A percentile compares a stretch with the other conserved stretches of the same genome.
Conservation (phyloP, 768 basidiomycete genomes). For the Leccinum longicurvipes region DNA sequence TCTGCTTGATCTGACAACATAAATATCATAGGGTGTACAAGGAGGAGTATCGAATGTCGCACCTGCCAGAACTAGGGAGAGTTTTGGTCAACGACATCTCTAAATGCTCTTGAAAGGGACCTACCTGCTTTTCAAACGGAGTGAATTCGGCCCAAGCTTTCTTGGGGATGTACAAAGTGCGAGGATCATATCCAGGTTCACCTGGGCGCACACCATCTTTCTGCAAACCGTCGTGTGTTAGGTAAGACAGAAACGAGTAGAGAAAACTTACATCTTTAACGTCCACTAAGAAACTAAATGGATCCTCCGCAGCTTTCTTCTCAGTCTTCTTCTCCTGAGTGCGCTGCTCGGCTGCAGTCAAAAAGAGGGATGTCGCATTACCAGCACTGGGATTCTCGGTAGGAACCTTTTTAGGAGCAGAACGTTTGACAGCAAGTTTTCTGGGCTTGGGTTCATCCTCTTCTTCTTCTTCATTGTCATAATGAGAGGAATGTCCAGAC, state of each 20-base stretch:
- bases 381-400: constrained; percentile 28
- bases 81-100: not conserved
- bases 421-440: constrained; percentile 35
- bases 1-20: constrained; percentile 82
- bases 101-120: not conserved
- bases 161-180: constrained; percentile 79
- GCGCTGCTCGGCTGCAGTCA: constrained; percentile 81
- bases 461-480: constrained; percentile 37
- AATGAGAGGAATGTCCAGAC: constrained; percentile 34
- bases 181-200: constrained; percentile 86
- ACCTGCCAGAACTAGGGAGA: constrained; percentile 69
- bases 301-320: constrained; percentile 75
- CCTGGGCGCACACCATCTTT: constrained; percentile 77
- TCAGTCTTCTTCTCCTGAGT: constrained; percentile 74
- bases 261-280: constrained; percentile 58
- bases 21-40: constrained; percentile 3
- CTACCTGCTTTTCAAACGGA: constrained; percentile 90
- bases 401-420: constrained; percentile 30
- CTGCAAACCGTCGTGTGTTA: constrained; percentile 35
- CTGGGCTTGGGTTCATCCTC: constrained; percentile 35
- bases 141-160: constrained; percentile 81
- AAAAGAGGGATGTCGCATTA: constrained; percentile 44
- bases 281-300: constrained; percentile 72
- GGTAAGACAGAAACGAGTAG: not conserved
- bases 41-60: constrained; percentile 20